phyloP scores from a whole-genome alignment of 2,329 filamentous ascomycete genomes.

The Xylaria hypoxylon region DNA sequence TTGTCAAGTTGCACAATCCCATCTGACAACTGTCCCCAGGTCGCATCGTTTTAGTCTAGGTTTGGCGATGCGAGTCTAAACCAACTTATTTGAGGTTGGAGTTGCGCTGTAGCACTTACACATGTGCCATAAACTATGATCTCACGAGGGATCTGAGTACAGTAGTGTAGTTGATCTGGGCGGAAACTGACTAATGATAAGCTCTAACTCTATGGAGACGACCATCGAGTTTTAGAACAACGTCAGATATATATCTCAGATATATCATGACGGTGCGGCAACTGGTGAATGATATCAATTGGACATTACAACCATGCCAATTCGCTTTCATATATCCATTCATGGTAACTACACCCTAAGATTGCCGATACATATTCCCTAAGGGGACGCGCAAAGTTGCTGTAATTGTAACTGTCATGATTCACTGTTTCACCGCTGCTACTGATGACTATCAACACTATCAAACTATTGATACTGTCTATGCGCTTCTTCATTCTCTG shows the following conservation, averaged over 20 bases:
- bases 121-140: background rate
- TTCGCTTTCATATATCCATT: no score
- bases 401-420: background rate
- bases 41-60: background rate
- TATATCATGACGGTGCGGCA: no score
- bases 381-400: background rate
- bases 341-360: no score
- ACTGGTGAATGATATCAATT: no score
- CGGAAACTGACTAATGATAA: background rate
- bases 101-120: background rate
- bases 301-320: no score
- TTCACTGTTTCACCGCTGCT: background rate
- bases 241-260: no score
- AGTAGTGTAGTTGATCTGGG: background rate
- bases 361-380: background rate
- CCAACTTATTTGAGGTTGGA: background rate
- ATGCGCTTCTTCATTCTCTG: background rate
- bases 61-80: background rate
- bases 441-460: background rate
- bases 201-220: background rate
- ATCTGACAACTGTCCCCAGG: background rate
- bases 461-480: background rate
- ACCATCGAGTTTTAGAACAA: background rate
- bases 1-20: background rate
- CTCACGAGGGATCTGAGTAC: background rate